Conservation (phyloP, 768 basidiomycete species). For the Chalciporus piperatus region DNA sequence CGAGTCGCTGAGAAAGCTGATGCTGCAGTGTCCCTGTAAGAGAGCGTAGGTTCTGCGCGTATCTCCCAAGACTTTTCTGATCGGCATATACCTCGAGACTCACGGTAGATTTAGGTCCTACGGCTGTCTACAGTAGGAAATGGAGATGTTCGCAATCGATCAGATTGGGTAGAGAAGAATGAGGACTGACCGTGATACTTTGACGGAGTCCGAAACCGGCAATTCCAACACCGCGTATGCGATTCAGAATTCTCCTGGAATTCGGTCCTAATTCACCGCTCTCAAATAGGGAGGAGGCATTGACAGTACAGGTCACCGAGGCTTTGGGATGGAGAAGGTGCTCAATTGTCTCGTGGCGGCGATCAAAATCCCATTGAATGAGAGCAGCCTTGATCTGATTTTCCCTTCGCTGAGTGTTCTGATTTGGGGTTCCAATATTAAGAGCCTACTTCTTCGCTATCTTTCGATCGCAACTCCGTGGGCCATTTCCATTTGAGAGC, state of each 20-base stretch:
- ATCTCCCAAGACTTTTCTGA: constrained; percentile 1
- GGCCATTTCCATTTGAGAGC: constrained; percentile 46
- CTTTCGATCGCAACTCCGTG: constrained; percentile 40
- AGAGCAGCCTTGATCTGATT: constrained; percentile 48
- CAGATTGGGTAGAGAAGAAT: constrained; percentile 11
- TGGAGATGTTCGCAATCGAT: constrained; percentile 19
- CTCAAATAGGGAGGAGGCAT: constrained; percentile 49
- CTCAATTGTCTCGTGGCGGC: constrained; percentile 36
- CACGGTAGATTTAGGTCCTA: constrained; percentile 45
- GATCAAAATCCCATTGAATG: constrained; percentile 37
- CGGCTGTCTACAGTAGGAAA: constrained; percentile 40
- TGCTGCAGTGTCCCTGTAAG: constrained; percentile 72
- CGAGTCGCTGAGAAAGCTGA: constrained; percentile 67
- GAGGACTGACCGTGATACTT: constrained; percentile 39
- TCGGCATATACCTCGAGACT: constrained; percentile 40
- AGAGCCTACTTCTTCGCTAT: constrained; percentile 46
- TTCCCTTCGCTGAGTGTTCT: constrained; percentile 23
- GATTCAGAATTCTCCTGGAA: constrained; percentile 30
- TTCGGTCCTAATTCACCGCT: constrained; percentile 29
- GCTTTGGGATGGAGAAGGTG: constrained; percentile 45
- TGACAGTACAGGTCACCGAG: constrained; percentile 42
- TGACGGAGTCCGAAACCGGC: constrained; percentile 41
- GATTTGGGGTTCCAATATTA: constrained; percentile 16
- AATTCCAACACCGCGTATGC: constrained; percentile 36
- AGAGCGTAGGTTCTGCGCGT: constrained; percentile 34